phyloP scores from a whole-genome alignment of 2,329 filamentous ascomycete genomes.

The Neonectria neomacrospora region DNA sequence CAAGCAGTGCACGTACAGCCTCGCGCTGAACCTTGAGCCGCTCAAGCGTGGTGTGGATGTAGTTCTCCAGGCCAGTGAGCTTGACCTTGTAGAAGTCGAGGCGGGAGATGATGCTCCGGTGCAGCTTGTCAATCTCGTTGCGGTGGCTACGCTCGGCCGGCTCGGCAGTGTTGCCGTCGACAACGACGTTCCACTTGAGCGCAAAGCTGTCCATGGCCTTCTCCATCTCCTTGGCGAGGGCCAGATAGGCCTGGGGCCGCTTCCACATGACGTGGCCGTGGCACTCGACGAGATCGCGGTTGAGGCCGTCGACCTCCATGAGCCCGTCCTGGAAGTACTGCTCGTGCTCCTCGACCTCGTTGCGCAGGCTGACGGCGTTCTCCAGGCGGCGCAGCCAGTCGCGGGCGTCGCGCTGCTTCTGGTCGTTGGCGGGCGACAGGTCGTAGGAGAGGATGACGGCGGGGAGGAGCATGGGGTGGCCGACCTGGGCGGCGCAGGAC shows the following conservation, averaged over 20 bases:
- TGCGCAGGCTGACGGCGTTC: constrained; percentile 69
- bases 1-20: constrained; percentile 58
- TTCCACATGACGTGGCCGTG: constrained; percentile 72
- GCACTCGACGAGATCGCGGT: constrained; percentile 71
- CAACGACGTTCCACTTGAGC: constrained; percentile 36
- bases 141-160: constrained; percentile 45
- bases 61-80: constrained; percentile 70
- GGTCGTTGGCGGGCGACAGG: constrained; percentile 65
- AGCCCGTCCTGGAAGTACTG: constrained; percentile 63
- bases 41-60: constrained; percentile 70
- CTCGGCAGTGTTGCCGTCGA: constrained; percentile 30
- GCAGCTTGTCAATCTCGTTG: constrained; percentile 56
- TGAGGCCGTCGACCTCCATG: constrained; percentile 69
- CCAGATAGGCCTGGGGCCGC: constrained; percentile 69
- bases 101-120: constrained; percentile 63
- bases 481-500: constrained; percentile 60
- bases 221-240: constrained; percentile 62
- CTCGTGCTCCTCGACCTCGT: constrained; percentile 67
- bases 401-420: constrained; percentile 70
- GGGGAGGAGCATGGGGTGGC: constrained; percentile 69
- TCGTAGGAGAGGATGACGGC: constrained; percentile 69
- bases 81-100: constrained; percentile 71
- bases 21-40: constrained; percentile 70
- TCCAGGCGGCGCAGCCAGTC: constrained; percentile 71
- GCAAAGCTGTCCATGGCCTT: constrained; percentile 59